phyloP scores from a whole-genome alignment of 495 filamentous ascomycete species.

The Neurospora sp. region DNA sequence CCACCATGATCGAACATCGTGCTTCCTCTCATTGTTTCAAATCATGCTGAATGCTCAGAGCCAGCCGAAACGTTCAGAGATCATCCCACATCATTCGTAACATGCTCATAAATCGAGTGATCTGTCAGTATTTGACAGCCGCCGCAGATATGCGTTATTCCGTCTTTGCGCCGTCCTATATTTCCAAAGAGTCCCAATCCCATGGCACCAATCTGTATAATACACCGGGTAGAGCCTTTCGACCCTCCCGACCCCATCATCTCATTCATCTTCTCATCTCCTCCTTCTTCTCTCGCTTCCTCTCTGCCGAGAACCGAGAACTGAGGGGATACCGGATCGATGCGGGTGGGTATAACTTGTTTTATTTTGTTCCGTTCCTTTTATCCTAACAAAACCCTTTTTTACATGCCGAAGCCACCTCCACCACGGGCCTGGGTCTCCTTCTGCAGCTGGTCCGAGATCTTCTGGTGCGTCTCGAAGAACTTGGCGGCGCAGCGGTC shows the following conservation, averaged over 20 bases:
- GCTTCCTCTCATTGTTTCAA: background rate
- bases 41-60: background rate
- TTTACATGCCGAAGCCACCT: constrained; percentile 20
- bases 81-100: background rate
- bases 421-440: constrained; percentile 34
- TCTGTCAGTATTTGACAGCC: background rate
- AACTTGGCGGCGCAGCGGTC: constrained; percentile 96
- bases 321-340: background rate
- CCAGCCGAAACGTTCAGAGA: no score
- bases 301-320: background rate
- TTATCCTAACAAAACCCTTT: background rate
- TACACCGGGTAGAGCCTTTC: background rate
- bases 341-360: background rate
- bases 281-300: background rate
- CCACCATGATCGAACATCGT: no score
- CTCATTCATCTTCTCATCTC: background rate
- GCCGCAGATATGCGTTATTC: background rate
- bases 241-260: background rate
- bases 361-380: background rate
- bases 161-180: background rate
- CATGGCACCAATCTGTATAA: background rate
- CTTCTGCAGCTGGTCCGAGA: constrained; percentile 48
- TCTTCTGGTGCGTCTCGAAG: constrained; percentile 96
- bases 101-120: background rate
- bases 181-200: background rate